Evolutionary conservation across 768 basidiomycete species (phyloP).

Genomic region (Mycena haematopus): DNA sequence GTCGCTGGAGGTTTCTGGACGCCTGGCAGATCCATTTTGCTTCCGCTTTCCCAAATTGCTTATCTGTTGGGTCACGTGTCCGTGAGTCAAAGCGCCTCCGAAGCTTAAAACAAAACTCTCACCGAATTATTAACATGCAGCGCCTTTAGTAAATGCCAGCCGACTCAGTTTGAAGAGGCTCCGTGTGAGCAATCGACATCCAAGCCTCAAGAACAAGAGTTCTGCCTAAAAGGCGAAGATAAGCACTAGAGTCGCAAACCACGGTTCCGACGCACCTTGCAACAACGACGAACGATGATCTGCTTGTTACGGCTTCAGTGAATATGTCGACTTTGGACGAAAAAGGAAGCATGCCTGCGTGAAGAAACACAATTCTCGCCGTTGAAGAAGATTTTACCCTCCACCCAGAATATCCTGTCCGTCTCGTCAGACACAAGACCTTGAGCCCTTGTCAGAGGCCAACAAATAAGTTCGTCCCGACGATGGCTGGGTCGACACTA

Average conservation of each 20-base stretch:
- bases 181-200: slow-evolving; percentile 1
- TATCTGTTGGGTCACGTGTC: slow-evolving; percentile 1
- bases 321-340: not conserved
- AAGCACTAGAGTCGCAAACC: not conserved
- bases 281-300: not conserved
- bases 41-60: too few species aligned
- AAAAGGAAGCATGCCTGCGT: slow-evolving; percentile 5
- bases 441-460: too few species aligned
- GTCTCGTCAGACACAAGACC: too few species aligned
- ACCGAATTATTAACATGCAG: slow-evolving; percentile 23
- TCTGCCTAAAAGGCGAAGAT: not conserved
- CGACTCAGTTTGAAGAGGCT: slow-evolving; percentile 1
- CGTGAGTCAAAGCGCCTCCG: slow-evolving; percentile 12
- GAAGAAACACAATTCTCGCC: not conserved
- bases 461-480: not conserved
- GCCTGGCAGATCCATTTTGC: too few species aligned
- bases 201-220: slow-evolving; percentile 10
- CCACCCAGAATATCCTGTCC: not conserved
- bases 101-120: slow-evolving; percentile 10
- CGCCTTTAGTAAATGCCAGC: slow-evolving; percentile 7
- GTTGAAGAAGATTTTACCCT: not conserved
- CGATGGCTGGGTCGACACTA: not conserved
- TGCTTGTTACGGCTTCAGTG: not conserved
- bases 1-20: too few species aligned
- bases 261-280: not conserved